phyloP scores from a whole-genome alignment of 148 eudicot species.

The Vaccinium macrocarpon region DNA sequence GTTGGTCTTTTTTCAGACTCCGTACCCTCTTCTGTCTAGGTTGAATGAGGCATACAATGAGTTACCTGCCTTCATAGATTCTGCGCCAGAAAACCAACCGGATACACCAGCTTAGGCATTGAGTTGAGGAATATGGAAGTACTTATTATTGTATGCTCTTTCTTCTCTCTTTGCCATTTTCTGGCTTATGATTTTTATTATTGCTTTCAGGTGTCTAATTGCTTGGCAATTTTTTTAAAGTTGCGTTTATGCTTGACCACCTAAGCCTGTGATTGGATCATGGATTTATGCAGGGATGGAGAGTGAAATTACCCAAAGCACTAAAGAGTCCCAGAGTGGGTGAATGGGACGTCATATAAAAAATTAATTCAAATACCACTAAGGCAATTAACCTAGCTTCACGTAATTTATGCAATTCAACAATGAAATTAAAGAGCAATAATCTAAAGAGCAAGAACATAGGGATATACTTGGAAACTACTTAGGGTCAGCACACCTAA shows the following conservation, averaged over 20 bases:
- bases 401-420: too few relatives aligned
- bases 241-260: not conserved
- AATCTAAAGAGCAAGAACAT: too few relatives aligned
- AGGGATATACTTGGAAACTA: too few relatives aligned
- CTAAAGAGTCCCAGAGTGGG: too few relatives aligned
- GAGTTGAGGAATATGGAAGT: not conserved
- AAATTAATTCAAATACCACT: too few relatives aligned
- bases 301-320: too few relatives aligned
- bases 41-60: slow-evolving; percentile 57
- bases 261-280: not conserved
- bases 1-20: slow-evolving; percentile 45
- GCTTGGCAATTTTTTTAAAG: too few relatives aligned
- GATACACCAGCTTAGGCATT: slow-evolving; percentile 29
- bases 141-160: not conserved
- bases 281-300: not conserved
- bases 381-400: too few relatives aligned
- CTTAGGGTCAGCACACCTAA: too few relatives aligned
- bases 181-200: not conserved
- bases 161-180: not conserved
- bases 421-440: too few relatives aligned
- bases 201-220: not conserved
- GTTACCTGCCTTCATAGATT: slow-evolving; percentile 62
- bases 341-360: too few relatives aligned
- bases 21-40: slow-evolving; percentile 59
- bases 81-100: slow-evolving; percentile 75